These are phyloP conservation scores for Xanthoceras sorbifolium DNA, from an alignment of 345 rosid genomes.

Conservation along the genomic window DNA sequence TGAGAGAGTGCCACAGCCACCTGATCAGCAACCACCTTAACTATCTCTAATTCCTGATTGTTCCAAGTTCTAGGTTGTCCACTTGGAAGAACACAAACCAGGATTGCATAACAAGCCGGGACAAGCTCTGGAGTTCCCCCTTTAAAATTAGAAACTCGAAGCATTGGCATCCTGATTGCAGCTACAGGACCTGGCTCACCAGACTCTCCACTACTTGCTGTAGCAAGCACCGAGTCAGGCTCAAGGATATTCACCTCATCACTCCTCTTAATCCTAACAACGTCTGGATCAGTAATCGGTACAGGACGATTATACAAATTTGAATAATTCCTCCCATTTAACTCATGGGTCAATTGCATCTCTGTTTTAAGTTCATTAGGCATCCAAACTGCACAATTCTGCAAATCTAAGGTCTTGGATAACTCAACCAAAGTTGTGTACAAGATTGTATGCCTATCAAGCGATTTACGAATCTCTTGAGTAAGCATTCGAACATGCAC, in stretches of 20 bases:
- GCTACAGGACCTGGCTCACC: conserved; percentile 72
- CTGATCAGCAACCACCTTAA: conserved; percentile 95
- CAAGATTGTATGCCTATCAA: conserved; percentile 82
- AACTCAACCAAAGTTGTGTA: conserved; percentile 90
- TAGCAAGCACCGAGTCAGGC: conserved; percentile 61
- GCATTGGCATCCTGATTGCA: conserved; percentile 97
- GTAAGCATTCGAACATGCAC: conserved; percentile 94
- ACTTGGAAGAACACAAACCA: conserved; percentile 81
- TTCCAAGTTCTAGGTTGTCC: conserved; percentile 71
- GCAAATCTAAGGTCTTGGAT: conserved; percentile 79
- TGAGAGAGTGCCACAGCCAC: conserved; percentile 97
- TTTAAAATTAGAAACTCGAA: conserved; percentile 75
- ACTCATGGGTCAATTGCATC: conserved; percentile 77
- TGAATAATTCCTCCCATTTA: conserved; percentile 49
- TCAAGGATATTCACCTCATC: conserved; percentile 61
- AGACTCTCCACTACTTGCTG: conserved; percentile 60
- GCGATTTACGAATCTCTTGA: conserved; percentile 87
- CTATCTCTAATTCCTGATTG: conserved; percentile 81
- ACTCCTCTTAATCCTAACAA: conserved; percentile 55
- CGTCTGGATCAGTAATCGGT: conserved; percentile 68
- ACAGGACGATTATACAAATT: conserved; percentile 39
- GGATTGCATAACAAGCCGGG: conserved; percentile 70
- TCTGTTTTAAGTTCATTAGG: conserved; percentile 57
- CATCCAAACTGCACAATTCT: conserved; percentile 98
- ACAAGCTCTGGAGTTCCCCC: conserved; percentile 85